Evolutionary conservation across 768 basidiomycete genomes (phyloP).

Genomic region (Termitomyces sp.): DNA sequence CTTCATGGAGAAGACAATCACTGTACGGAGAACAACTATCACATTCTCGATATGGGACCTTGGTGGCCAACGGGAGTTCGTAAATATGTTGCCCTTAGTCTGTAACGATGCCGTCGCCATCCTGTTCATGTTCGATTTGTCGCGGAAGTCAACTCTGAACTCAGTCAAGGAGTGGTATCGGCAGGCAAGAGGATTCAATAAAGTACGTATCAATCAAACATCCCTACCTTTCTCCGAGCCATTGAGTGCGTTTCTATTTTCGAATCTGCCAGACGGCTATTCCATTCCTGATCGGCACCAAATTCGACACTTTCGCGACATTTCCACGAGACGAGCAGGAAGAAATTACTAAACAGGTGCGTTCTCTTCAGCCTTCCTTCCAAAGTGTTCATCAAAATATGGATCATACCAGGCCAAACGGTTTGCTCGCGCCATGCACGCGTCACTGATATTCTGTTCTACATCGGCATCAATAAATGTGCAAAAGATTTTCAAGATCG

Average conservation of each 20-base stretch:
- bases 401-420: conserved; percentile 71
- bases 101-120: conserved; percentile 99
- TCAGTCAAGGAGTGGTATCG: conserved; percentile 99
- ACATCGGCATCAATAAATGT: conserved; percentile 99
- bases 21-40: conserved; percentile 96
- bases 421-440: conserved; percentile 99
- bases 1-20: conserved; percentile 99
- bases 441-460: conserved; percentile 98
- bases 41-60: conserved; percentile 99
- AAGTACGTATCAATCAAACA: conserved; percentile 48
- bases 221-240: not conserved
- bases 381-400: conserved; percentile 1
- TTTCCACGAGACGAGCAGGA: conserved; percentile 98
- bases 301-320: conserved; percentile 95
- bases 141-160: conserved; percentile 94
- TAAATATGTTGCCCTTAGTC: conserved; percentile 97
- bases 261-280: conserved; percentile 77
- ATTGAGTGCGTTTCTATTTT: not conserved
- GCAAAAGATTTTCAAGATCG: conserved; percentile 99
- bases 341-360: conserved; percentile 95
- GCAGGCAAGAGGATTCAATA: conserved; percentile 98
- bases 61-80: conserved; percentile 96
- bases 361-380: conserved; percentile 13
- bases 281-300: conserved; percentile 97
- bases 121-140: conserved; percentile 99